These are phyloP conservation scores for Aspergillus novofumigatus DNA, from an alignment of 2,329 filamentous ascomycete species.

Conservation along the genomic window DNA sequence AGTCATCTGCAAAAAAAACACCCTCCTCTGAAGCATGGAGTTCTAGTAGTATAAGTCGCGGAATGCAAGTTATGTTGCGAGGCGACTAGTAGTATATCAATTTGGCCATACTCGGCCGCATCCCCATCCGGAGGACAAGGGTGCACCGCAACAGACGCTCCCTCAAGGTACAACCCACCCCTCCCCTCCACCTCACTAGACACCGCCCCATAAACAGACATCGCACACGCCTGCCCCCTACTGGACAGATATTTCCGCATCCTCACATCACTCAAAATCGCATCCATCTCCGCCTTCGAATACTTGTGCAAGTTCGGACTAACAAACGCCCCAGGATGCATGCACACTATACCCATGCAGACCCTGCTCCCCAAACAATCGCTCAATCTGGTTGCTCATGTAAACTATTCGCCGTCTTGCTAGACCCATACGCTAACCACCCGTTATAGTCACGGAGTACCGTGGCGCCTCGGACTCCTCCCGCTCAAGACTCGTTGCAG, in stretches of 20 bases:
- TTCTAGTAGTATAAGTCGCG: too few relatives aligned
- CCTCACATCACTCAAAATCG: not conserved
- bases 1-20: too few relatives aligned
- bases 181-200: not conserved
- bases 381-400: constrained; percentile 50
- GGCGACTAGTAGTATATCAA: too few relatives aligned
- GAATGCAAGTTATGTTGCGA: too few relatives aligned
- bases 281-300: not conserved
- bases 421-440: constrained; percentile 43
- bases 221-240: not conserved
- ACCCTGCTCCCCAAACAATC: constrained; percentile 42
- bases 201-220: not conserved
- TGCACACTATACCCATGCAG: constrained; percentile 46
- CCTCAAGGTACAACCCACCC: not conserved
- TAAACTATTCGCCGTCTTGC: constrained; percentile 52
- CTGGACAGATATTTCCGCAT: not conserved
- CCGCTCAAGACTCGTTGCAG: too few relatives aligned
- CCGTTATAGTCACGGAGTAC: too few relatives aligned
- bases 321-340: constrained; percentile 41
- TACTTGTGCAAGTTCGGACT: not conserved
- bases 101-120: not conserved
- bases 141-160: not conserved
- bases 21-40: too few relatives aligned
- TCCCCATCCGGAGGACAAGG: not conserved
- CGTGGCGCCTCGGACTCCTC: too few relatives aligned